Percentiles rank a stretch among this genome's conserved stretches.
Conservation (phyloP, 1,284 basidiomycete species). For the Naganishia albida region DNA sequence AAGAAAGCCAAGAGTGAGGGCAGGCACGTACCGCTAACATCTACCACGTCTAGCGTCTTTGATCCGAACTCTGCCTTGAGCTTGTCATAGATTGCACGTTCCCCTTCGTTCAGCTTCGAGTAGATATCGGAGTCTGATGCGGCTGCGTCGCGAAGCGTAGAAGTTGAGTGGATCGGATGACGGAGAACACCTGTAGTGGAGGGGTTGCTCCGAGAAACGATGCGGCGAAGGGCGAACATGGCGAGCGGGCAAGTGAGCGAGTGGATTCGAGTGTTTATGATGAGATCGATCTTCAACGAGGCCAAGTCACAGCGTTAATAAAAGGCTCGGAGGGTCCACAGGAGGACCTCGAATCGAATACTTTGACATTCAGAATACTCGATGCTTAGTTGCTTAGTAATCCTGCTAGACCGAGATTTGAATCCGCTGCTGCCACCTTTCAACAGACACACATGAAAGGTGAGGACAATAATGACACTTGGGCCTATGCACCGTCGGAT, state of each 20-base stretch:
- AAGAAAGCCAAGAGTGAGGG: neutral
- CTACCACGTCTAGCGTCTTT: slow-evolving; percentile 75
- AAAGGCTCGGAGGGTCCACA: too few relatives aligned
- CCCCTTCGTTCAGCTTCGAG: slow-evolving; percentile 60
- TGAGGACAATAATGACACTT: neutral
- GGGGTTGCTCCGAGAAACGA: slow-evolving; percentile 1
- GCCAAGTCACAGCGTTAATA: too few relatives aligned
- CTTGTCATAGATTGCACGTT: slow-evolving; percentile 70
- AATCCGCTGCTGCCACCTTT: neutral
- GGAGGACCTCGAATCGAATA: slow-evolving; percentile 3
- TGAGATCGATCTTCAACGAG: too few relatives aligned
- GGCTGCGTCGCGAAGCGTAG: slow-evolving; percentile 20
- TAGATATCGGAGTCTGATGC: slow-evolving; percentile 12
- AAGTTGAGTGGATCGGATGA: slow-evolving; percentile 11
- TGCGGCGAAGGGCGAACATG: slow-evolving; percentile 10
- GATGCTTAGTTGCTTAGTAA: slow-evolving; percentile 6
- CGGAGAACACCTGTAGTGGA: slow-evolving; percentile 3
- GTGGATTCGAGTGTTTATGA: too few relatives aligned
- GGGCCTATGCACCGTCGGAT: too few relatives aligned
- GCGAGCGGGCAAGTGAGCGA: neutral
- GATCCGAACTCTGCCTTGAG: slow-evolving; percentile 72
- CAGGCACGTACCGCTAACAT: slow-evolving; percentile 75
- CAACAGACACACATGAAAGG: neutral
- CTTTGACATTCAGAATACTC: too few relatives aligned
- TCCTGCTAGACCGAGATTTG: neutral